A percentile compares a stretch with the other conserved stretches of the same genome.
These are phyloP conservation scores for Basipetospora sp. DNA, from an alignment of 2,329 filamentous ascomycete genomes.

Conservation along the genomic window DNA sequence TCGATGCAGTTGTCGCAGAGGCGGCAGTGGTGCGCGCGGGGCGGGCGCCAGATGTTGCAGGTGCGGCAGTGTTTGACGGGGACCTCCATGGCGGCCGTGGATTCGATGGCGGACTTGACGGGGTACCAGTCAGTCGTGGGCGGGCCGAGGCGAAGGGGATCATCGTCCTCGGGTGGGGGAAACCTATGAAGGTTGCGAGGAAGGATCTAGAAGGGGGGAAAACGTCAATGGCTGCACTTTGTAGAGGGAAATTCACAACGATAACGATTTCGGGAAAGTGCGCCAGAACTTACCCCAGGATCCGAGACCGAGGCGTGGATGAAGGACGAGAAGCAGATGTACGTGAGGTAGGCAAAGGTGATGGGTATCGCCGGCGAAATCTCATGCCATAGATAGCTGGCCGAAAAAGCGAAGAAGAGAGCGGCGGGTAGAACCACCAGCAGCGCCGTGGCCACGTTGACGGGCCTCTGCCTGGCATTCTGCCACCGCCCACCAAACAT, in stretches of 20 bases:
- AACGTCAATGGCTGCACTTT: neutral
- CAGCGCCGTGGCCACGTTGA: constrained; percentile 75
- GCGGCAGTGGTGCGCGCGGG: constrained; percentile 88
- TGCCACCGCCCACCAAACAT: constrained; percentile 74
- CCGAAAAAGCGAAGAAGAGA: constrained; percentile 76
- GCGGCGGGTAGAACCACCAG: constrained; percentile 64
- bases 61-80: constrained; percentile 97
- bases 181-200: constrained; percentile 84
- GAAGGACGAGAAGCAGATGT: constrained; percentile 83
- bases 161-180: constrained; percentile 61
- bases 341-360: constrained; percentile 80
- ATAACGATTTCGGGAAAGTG: no score
- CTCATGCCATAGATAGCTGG: constrained; percentile 71
- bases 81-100: constrained; percentile 85
- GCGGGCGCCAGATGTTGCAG: constrained; percentile 93
- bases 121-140: constrained; percentile 88
- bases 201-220: constrained; percentile 54
- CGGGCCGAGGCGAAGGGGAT: constrained; percentile 68
- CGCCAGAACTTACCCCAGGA: constrained; percentile 59
- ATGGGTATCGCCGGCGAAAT: constrained; percentile 81
- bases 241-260: constrained; percentile 1
- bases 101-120: constrained; percentile 62
- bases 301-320: constrained; percentile 83
- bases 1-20: constrained; percentile 95
- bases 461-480: constrained; percentile 72